Evolutionary conservation across 257 asterid species (phyloP).

Genomic region (Salvia rosmarinus): DNA sequence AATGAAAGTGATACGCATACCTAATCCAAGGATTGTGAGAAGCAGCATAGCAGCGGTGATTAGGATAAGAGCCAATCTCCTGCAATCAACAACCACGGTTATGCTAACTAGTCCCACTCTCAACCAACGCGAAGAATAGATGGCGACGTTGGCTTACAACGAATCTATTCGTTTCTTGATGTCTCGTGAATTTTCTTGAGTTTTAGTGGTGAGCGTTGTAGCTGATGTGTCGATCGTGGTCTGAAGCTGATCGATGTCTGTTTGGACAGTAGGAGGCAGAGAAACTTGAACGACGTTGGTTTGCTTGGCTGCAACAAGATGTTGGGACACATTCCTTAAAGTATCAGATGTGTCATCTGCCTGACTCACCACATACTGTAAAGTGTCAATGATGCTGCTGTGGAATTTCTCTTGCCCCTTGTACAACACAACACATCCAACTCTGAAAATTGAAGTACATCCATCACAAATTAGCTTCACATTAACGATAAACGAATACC

Average conservation of each 20-base stretch:
- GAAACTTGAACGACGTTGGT: constrained; percentile 61
- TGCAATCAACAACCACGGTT: constrained; percentile 33
- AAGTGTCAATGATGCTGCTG: constrained; percentile 50
- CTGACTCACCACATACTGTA: constrained; percentile 64
- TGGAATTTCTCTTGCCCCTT: constrained; percentile 67
- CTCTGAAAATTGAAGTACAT: constrained; percentile 57
- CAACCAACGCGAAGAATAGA: too few species aligned
- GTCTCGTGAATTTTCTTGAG: constrained; percentile 49
- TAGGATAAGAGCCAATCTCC: constrained; percentile 78
- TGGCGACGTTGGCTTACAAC: constrained; percentile 50
- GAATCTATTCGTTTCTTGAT: constrained; percentile 49
- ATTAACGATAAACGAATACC: too few species aligned
- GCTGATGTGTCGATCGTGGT: constrained; percentile 63
- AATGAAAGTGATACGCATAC: constrained; percentile 32
- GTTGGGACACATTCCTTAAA: constrained; percentile 68
- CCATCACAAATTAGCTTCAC: constrained; percentile 32
- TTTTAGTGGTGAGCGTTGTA: constrained; percentile 46
- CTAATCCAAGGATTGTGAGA: constrained; percentile 71
- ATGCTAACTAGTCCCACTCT: too few species aligned
- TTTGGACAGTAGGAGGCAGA: constrained; percentile 63
- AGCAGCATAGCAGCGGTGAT: constrained; percentile 79
- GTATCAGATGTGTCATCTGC: constrained; percentile 62
- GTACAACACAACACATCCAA: constrained; percentile 78
- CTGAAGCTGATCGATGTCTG: constrained; percentile 73
- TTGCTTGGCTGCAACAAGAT: constrained; percentile 80